Evolutionary conservation across 2,329 filamentous ascomycete genomes (phyloP), one percentile per base, ranked within the genome.

Genomic region (Diaporthe sp.): DNA sequence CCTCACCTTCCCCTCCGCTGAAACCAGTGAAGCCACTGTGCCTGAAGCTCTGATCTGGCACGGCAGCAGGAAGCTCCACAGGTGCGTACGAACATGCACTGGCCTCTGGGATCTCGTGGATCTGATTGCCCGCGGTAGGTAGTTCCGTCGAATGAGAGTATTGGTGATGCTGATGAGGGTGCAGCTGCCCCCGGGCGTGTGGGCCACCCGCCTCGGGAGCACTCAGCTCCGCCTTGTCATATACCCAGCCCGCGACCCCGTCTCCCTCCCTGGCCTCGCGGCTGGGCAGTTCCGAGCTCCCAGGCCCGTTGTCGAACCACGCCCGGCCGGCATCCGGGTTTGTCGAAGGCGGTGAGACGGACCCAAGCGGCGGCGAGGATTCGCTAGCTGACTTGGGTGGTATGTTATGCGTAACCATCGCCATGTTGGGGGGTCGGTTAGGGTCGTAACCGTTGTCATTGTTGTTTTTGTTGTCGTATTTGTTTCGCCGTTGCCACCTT

Each of bases 11-110:
- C 25, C 47, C 64, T 9, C 47, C 64, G 33, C 64, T 67, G 22
- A 67, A 67, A 12, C 45, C 64, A 15, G 64, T 67, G 64, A 67
- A 67, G 33, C 45, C 64, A 22, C 64, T 68, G 64, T 68, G 28
- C 64, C 64, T 68, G 33, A 8, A 30, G n/a, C 33, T 54, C 10
- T 52, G 45, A 15, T 68, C 64, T n/a, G 64, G 64, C 22, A 68
- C 47, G 47, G 64, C 47, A 68, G 64, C 64, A 8, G 64, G 64
- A 2, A 68, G 47, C n/a, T 68, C 64, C 19, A 68, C 64, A 12
- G 64, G 64, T 40, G 64, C 64, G n/a, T 68, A 68, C 15, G 64
- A 54, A 13, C 64, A 68, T 12, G 64, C 47, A 9, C 64, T 54
- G n/a, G 47, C 4, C 64, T 54, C 64, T 6, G 64, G 64, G 47